A percentile compares a stretch with the other conserved stretches of the same genome.
Evolutionary conservation across 495 filamentous ascomycete genomes (phyloP).

Genomic region (Immersiella caudata): DNA sequence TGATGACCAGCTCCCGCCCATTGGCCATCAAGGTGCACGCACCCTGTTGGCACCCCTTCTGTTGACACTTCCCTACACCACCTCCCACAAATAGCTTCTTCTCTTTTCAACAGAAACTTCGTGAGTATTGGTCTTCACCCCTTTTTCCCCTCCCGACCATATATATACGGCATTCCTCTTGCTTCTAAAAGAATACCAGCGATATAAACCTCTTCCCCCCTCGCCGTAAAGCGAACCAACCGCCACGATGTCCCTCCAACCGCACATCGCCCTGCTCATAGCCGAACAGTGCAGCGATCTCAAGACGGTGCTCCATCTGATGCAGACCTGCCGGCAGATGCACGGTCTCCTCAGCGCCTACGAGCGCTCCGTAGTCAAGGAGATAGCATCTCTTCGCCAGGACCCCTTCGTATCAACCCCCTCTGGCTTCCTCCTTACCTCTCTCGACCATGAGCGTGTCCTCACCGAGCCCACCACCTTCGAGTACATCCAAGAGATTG

Average conservation of each 20-base stretch:
- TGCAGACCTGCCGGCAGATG: slow-evolving; percentile 26
- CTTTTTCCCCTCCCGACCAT: neutral
- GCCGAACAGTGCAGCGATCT: slow-evolving; percentile 29
- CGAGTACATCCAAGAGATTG: slow-evolving; percentile 31
- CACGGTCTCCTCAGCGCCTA: slow-evolving; percentile 22
- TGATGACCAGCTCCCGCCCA: neutral
- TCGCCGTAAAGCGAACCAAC: neutral
- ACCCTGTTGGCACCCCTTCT: neutral
- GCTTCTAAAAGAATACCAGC: neutral
- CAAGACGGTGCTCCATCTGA: slow-evolving; percentile 24
- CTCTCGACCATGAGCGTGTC: slow-evolving; percentile 20
- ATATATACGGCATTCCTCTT: neutral
- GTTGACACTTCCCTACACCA: neutral
- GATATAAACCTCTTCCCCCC: neutral
- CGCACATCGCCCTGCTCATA: slow-evolving; percentile 35
- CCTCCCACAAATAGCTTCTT: neutral
- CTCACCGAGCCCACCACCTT: slow-evolving; percentile 25
- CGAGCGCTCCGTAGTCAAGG: slow-evolving; percentile 30
- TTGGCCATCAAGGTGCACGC: neutral
- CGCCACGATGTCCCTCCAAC: slow-evolving; percentile 10
- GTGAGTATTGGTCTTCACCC: no score
- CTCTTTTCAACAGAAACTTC: neutral
- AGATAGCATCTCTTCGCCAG: neutral
- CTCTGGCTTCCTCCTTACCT: slow-evolving; percentile 29
- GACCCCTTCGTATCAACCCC: slow-evolving; percentile 14